A percentile compares a stretch with the other conserved stretches of the same genome.
Evolutionary conservation across 2,329 filamentous ascomycete species (phyloP).

Genomic region (Meredithiella fracta): DNA sequence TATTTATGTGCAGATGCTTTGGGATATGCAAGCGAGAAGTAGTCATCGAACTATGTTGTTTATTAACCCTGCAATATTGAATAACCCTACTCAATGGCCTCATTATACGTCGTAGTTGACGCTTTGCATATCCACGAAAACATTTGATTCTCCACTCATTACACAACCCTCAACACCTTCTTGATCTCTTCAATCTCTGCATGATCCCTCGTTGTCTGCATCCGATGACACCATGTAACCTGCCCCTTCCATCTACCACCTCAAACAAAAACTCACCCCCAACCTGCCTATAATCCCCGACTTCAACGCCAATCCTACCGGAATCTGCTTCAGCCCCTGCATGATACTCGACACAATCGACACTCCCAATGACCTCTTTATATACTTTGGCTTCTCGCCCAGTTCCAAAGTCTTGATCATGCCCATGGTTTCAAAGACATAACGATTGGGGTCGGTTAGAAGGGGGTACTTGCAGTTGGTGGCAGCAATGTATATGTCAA

Average conservation of each 20-base stretch:
- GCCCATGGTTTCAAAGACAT: slow-evolving; percentile 49
- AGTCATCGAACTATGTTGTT: background rate
- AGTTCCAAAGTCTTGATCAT: slow-evolving; percentile 49
- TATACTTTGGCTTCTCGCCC: slow-evolving; percentile 47
- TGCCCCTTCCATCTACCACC: slow-evolving; percentile 32
- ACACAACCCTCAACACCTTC: slow-evolving; percentile 12
- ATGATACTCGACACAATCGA: slow-evolving; percentile 35
- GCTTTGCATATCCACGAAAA: too few relatives aligned
- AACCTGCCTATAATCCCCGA: slow-evolving; percentile 52
- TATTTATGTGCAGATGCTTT: too few relatives aligned
- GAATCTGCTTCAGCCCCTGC: slow-evolving; percentile 43
- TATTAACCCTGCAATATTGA: background rate
- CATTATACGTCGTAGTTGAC: too few relatives aligned
- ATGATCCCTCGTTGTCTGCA: slow-evolving; percentile 65
- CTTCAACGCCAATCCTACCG: slow-evolving; percentile 40
- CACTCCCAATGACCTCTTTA: slow-evolving; percentile 37
- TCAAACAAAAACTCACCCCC: slow-evolving; percentile 71
- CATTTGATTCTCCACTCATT: too few relatives aligned
- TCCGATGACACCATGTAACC: slow-evolving; percentile 66
- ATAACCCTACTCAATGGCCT: background rate
- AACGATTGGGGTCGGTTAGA: slow-evolving; percentile 55
- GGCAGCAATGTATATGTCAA: slow-evolving; percentile 45
- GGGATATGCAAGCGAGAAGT: too few relatives aligned
- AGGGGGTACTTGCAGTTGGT: slow-evolving; percentile 56
- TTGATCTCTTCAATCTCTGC: slow-evolving; percentile 52